Base-by-base conservation (phyloP, 2,329 filamentous ascomycete genomes). In the Pestalotiopsis sp. region DNA sequence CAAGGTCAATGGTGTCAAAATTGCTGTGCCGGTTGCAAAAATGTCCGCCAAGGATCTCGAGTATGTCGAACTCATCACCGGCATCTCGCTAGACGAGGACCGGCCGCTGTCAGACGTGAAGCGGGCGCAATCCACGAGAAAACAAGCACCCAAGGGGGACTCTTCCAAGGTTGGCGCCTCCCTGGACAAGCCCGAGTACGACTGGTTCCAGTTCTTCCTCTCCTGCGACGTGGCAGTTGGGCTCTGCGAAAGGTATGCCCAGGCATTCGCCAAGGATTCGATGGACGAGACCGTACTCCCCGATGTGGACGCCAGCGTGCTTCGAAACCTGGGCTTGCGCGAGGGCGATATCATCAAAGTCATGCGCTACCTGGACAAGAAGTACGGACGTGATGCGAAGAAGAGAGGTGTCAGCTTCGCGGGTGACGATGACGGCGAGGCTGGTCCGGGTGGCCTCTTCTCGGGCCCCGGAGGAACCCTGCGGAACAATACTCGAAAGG, bases 141-240 rank as follows among this genome's bases (percentile, higher is more conserved):
- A 71, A 23, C 66, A 71, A 39, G 9, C 72, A 31, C 72, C 68
- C 62, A 41, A 73, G 71, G 74, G 73, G 74, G 80, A 71, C 75
- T 77, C 41, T 69, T 72, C 77, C 41, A 80, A 81, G 56, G 84
- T 87, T 9, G 91, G 91, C 13, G 91, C 88, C n/a, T 87, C 87
- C 1, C 83, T 94, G 39, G 86, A 92, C 25, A 91, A 91, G 79
- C 86, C 92, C 1, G 91, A 96, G 62, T 97, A 98, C 78, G 96
- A 99, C 79, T 99, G 96, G 96, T 99, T 99, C 77, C 94, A 98
- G 78, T 98, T 99, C 83, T 99, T 99, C 85, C 84, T 99, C 56
- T 90, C 91, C 71, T 97, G 94, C 78, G 95, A 97, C 61, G 94
- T 98, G 74, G 92, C 94, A 59, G 93, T 95, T 63, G 94, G 97